These are phyloP conservation scores for Epichloe gansuensis DNA, from an alignment of 2,329 filamentous ascomycete species.

Conservation along the genomic window DNA sequence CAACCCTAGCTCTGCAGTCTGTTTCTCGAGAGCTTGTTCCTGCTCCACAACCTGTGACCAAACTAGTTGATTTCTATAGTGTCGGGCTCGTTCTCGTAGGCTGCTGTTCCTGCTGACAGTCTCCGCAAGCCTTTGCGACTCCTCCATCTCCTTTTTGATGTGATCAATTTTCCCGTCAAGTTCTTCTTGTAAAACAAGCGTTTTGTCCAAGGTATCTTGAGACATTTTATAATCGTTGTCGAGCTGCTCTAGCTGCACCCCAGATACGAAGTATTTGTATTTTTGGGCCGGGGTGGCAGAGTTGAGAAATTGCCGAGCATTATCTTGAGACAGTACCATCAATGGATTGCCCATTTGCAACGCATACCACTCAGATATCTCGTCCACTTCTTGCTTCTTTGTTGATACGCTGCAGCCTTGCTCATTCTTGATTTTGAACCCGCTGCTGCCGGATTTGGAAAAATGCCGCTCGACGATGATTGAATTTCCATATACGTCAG, in stretches of 20 bases:
- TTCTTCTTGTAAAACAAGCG: conserved; percentile 23
- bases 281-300: conserved; percentile 71
- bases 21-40: conserved; percentile 40
- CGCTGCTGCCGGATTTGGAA: conserved; percentile 56
- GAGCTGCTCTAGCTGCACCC: conserved; percentile 83
- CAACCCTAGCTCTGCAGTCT: conserved; percentile 16
- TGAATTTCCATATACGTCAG: conserved; percentile 66
- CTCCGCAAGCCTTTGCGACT: conserved; percentile 51
- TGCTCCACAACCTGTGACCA: conserved; percentile 78
- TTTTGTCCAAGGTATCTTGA: conserved; percentile 63
- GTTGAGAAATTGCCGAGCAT: conserved; percentile 85
- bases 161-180: conserved; percentile 19
- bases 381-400: conserved; percentile 77
- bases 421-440: conserved; percentile 76
- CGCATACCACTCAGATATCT: conserved; percentile 85
- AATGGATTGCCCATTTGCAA: conserved; percentile 94
- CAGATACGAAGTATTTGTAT: conserved; percentile 92
- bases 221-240: conserved; percentile 84
- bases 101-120: conserved; percentile 52
- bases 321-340: conserved; percentile 90
- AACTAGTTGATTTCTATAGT: conserved; percentile 54
- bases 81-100: conserved; percentile 46
- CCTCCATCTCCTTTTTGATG: conserved; percentile 34
- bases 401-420: conserved; percentile 60
- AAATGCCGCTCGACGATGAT: conserved; percentile 92